Base-by-base conservation (phyloP, 441 rosid genomes). In the Populus hybrid region DNA sequence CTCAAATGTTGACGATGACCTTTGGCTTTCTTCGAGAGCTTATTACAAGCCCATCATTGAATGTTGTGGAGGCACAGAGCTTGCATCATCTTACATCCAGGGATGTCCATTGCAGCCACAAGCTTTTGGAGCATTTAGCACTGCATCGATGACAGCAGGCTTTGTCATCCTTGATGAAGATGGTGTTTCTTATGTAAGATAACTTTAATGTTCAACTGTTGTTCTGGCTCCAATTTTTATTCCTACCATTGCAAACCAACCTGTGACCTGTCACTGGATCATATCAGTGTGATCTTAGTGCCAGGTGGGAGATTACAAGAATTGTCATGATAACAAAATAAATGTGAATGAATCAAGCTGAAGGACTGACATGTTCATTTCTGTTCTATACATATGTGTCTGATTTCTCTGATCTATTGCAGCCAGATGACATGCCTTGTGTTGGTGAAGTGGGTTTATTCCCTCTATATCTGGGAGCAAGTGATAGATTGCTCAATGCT, bases 1-100 rank as follows among this genome's bases (percentile, higher is more conserved):
- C 73, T 95, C 99, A 21, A 90, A 86, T 80, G 90, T 90, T 59
- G 97, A 95, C 65, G 98, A 95, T 40, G 91, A 91, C 85, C 97
- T 95, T 61, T 95, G 98, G 99, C 97, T 95, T 71, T 93, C 98
- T 73, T 95, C 97, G 14, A 91, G 84, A 84, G 81, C 95, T 65
- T 87, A 84, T 82, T 93, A 93, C 82, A 91, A 82, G 77, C 96
- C 97, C n/a, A 67, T 93, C 68, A 84, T 91, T 7, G 96, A 95
- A 86, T 84, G 90, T 65, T 95, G 98, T 81, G 98, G 99, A 73
- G 99, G 97, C 80, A 89, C 98, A 0, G 97, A 93, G 73, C 97
- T 93, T 11, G 89, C 95, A 73, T 93, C 98, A 23, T 79, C 92
- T 10, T 95, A 93, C 79, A 80, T 92, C 73, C 90, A 85, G 67